These are phyloP conservation scores for Trichoderma sp. DNA, from an alignment of 2,329 filamentous ascomycete species.

Conservation along the genomic window DNA sequence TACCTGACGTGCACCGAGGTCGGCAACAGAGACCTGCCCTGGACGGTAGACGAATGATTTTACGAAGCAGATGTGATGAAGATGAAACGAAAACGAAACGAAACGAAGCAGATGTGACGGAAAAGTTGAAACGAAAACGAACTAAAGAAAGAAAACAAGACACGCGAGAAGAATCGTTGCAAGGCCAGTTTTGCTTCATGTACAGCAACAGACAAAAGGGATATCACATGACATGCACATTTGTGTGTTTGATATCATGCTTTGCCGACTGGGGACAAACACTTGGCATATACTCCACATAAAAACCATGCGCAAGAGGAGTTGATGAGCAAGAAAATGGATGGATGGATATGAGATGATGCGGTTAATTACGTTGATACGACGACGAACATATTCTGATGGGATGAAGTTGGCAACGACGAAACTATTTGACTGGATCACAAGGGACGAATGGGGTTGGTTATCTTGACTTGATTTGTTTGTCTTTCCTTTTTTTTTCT, in stretches of 20 bases:
- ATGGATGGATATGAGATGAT: neutral
- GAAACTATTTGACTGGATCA: neutral
- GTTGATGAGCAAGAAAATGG: neutral
- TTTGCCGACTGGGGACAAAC: neutral
- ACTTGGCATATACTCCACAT: conserved; percentile 6
- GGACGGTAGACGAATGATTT: conserved; percentile 45
- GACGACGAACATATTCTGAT: neutral
- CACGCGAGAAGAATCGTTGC: neutral
- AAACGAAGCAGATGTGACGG: neutral
- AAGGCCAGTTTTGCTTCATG: no score
- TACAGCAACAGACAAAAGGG: neutral
- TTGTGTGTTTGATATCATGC: neutral
- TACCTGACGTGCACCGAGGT: conserved; percentile 57
- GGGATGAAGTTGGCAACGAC: neutral
- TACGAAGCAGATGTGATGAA: no score
- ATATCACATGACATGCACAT: neutral
- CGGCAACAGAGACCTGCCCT: conserved; percentile 54
- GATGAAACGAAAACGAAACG: neutral
- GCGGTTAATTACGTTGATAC: conserved; percentile 13
- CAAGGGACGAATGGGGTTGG: conserved; percentile 7
- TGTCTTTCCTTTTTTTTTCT: conserved; percentile 19
- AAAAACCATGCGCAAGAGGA: neutral
- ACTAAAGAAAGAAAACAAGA: neutral
- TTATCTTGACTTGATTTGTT: neutral
- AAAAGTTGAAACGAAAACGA: neutral